Conservation (phyloP, 768 basidiomycete genomes). For the Trametes cubensis region DNA sequence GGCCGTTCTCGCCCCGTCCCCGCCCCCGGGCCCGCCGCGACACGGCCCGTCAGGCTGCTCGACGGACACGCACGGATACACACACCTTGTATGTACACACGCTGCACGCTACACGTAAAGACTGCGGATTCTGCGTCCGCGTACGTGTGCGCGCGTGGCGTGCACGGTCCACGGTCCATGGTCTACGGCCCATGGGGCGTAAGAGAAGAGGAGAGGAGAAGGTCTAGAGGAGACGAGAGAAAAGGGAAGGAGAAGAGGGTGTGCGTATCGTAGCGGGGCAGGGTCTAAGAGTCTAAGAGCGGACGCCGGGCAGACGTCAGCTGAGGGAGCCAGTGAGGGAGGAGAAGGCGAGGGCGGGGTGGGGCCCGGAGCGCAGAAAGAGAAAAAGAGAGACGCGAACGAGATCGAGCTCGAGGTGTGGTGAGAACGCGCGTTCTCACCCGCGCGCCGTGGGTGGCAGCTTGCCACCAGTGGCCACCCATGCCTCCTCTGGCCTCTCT, state of each 20-base stretch:
- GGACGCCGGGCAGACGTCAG: background rate
- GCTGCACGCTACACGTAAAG: background rate
- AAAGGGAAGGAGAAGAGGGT: no score
- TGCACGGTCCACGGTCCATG: no score
- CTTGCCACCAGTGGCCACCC: no score
- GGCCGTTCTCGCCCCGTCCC: slow-evolving; percentile 6
- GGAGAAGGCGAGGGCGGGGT: background rate
- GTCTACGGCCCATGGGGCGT: no score
- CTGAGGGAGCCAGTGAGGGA: slow-evolving; percentile 5
- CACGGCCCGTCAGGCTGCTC: background rate
- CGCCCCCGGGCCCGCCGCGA: background rate
- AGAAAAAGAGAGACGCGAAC: background rate
- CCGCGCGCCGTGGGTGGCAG: background rate
- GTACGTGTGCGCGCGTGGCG: background rate
- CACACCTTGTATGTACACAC: background rate
- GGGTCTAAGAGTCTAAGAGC: no score
- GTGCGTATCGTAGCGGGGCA: no score
- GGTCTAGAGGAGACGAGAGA: no score
- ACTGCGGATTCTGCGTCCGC: background rate
- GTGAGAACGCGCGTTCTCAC: slow-evolving; percentile 19
- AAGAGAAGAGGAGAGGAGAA: no score
- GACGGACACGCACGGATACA: background rate
- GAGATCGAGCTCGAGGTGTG: background rate
- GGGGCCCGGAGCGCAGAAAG: background rate
- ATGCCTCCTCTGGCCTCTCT: no score